Evolutionary conservation across 371 early-diverging fungal species (phyloP).

Genomic region (Saksenaea oblongispora): DNA sequence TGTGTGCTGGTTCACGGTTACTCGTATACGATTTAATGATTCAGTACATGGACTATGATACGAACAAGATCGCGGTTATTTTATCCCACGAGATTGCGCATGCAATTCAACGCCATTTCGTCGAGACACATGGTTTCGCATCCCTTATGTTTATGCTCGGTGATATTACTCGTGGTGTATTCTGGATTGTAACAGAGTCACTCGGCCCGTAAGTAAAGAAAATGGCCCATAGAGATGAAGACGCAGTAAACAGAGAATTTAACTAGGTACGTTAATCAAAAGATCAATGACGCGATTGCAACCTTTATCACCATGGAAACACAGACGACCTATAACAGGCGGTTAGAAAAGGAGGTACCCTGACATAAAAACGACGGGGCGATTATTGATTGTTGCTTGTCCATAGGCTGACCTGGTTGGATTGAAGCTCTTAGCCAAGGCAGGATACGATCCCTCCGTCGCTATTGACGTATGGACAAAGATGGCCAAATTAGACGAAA

Average conservation of each 20-base stretch:
- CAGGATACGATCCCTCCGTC: slow-evolving; percentile 55
- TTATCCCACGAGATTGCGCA: slow-evolving; percentile 68
- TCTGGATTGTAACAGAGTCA: slow-evolving; percentile 50
- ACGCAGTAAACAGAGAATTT: neutral
- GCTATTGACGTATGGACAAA: slow-evolving; percentile 44
- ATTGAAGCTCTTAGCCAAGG: slow-evolving; percentile 55
- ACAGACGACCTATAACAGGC: slow-evolving; percentile 43
- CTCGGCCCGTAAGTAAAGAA: slow-evolving; percentile 39
- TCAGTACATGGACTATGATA: slow-evolving; percentile 51
- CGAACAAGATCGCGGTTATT: slow-evolving; percentile 57
- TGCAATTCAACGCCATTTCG: slow-evolving; percentile 62
- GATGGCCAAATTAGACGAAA: slow-evolving; percentile 20
- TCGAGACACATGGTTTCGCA: slow-evolving; percentile 59
- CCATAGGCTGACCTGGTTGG: slow-evolving; percentile 58
- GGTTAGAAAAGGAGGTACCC: slow-evolving; percentile 42
- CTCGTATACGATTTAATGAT: slow-evolving; percentile 52
- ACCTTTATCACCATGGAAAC: slow-evolving; percentile 35
- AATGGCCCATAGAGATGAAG: neutral
- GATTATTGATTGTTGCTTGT: slow-evolving; percentile 5
- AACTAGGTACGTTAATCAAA: slow-evolving; percentile 41
- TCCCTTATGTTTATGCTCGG: slow-evolving; percentile 48
- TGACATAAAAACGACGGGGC: neutral
- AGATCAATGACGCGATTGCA: slow-evolving; percentile 43
- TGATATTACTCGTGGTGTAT: slow-evolving; percentile 47
- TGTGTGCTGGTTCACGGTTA: slow-evolving; percentile 41